Conservation (phyloP, 1,284 basidiomycete species). For the Phellopilus nigrolimitatus region DNA sequence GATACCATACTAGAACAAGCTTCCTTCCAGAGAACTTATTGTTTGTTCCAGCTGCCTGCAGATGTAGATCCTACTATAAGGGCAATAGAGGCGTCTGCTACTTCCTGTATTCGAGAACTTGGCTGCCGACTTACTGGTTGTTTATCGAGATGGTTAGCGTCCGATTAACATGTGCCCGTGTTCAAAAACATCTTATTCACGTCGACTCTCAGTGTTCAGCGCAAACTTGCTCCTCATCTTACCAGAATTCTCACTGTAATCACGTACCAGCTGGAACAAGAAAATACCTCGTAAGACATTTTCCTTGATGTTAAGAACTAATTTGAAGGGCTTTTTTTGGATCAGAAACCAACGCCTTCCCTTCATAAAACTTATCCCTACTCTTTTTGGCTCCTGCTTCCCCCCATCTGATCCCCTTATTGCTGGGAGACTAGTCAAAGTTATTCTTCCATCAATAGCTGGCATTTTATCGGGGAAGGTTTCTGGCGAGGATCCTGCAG, state of each 20-base stretch:
- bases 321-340: slow-evolving; percentile 1
- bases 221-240: slow-evolving; percentile 49
- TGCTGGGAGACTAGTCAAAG: slow-evolving; percentile 51
- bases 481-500: slow-evolving; percentile 24
- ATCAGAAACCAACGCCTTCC: slow-evolving; percentile 40
- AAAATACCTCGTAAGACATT: slow-evolving; percentile 42
- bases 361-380: slow-evolving; percentile 41
- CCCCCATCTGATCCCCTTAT: slow-evolving; percentile 45
- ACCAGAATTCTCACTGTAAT: slow-evolving; percentile 46
- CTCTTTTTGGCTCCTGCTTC: slow-evolving; percentile 42
- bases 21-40: background rate
- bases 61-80: slow-evolving; percentile 46
- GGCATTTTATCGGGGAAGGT: slow-evolving; percentile 43
- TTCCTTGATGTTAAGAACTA: background rate
- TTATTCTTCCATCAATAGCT: slow-evolving; percentile 47
- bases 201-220: slow-evolving; percentile 37
- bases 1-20: slow-evolving; percentile 16
- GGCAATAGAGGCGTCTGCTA: slow-evolving; percentile 47
- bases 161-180: background rate
- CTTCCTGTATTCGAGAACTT: slow-evolving; percentile 49
- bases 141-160: slow-evolving; percentile 46
- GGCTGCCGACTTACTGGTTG: slow-evolving; percentile 48
- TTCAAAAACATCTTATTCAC: slow-evolving; percentile 6
- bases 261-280: slow-evolving; percentile 57
- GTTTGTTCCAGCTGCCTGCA: slow-evolving; percentile 37